Evolutionary conservation across 2,329 filamentous ascomycete species (phyloP), one percentile per base, ranked within the genome.

Genomic region (Aspergillus fructus): DNA sequence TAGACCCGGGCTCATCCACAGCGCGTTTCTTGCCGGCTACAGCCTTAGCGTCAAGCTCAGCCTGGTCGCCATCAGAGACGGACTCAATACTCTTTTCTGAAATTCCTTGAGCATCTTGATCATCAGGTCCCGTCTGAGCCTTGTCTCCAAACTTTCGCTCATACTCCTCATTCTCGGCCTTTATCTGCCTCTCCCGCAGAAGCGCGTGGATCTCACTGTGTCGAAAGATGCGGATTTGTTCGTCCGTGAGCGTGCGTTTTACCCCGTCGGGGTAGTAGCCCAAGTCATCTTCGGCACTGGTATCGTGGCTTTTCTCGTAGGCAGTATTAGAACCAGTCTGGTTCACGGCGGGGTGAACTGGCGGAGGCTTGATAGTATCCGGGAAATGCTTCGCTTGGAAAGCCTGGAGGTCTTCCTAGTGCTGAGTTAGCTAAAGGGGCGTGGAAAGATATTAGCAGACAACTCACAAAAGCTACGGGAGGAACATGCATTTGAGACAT

Each of bases 241-340:
- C 90, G 68, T 97, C 90, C 9, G 93, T 97, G 66, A 97, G 80
- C 17, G 92, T 96, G 41, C 93, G 88, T 71, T 94, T 94, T 60
- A 87, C 85, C 3, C 93, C 93, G 68, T 97, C 93, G 1, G 84
- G 75, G 65, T 97, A 97, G 73, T 91, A 93, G 17, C 92, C 93
- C 15, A 97, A 79, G 1, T 78, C 85, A 68, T 90, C 89, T 17
- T 74, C 68, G 19, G 24, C 27, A 49, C 19, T 49, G 23, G 13
- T 42, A 27, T 46, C n/a, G 13, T 27, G 23, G 13, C n/a, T 30
- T 17, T 46, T 24, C 21, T 27, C n/a, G 43, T 46, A n/a, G 8
- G 43, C 12, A 30, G 27, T 30, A 30, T 30, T 11, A 30, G 27
- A 9, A 11, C 9, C 27, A 30, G 27, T 30, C 9, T 30, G 27